These are phyloP conservation scores for Deinandra increscens DNA, from an alignment of 129 eudicot species.

Conservation along the genomic window DNA sequence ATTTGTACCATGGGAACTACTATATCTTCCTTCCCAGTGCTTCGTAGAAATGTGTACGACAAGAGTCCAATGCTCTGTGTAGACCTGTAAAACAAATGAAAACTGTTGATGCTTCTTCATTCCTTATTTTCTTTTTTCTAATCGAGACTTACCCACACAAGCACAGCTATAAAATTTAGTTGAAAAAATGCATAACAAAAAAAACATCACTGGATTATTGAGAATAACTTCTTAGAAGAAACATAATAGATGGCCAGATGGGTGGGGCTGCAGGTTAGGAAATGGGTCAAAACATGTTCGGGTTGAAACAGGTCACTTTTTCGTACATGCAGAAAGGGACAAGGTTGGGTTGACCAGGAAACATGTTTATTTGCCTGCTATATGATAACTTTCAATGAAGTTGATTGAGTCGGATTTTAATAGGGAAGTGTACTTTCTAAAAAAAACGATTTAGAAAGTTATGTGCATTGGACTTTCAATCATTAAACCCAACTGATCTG, in stretches of 20 bases:
- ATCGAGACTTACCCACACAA: background rate
- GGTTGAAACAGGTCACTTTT: background rate
- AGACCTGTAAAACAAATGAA: slow-evolving; percentile 41
- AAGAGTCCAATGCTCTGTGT: slow-evolving; percentile 91
- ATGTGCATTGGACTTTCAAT: background rate
- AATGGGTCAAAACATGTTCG: background rate
- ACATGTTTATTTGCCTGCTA: background rate
- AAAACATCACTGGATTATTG: background rate
- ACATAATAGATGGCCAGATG: background rate
- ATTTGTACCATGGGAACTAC: slow-evolving; percentile 91
- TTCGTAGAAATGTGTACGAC: slow-evolving; percentile 81
- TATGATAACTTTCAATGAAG: too few relatives aligned
- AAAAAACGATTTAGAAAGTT: background rate
- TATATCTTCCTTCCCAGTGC: slow-evolving; percentile 92
- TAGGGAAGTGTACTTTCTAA: too few relatives aligned
- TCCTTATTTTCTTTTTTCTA: slow-evolving; percentile 25
- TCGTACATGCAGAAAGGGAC: background rate
- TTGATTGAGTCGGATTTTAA: too few relatives aligned
- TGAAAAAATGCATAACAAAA: background rate
- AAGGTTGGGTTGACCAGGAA: background rate
- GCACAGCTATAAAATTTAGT: background rate
- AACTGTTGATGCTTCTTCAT: slow-evolving; percentile 8
- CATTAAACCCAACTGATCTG: background rate
- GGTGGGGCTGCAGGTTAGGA: background rate
- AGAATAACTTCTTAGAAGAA: background rate